Conservation (phyloP, 2,329 filamentous ascomycete species). For the Aspergillaceae sp. region DNA sequence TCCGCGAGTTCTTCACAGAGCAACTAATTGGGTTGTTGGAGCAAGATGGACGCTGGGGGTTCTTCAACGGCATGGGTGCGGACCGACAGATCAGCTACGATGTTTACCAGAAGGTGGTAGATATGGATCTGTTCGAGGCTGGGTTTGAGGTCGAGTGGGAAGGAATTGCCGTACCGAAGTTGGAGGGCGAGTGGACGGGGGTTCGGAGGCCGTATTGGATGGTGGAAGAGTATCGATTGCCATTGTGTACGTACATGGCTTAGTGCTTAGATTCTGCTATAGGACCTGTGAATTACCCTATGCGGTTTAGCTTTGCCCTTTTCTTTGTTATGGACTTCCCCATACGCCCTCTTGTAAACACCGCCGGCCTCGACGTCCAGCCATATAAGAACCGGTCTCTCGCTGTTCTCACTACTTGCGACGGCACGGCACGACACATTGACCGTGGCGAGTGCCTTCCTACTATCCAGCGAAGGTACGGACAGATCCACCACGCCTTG, state of each 20-base stretch:
- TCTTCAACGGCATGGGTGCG: constrained; percentile 72
- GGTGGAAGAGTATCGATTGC: constrained; percentile 50
- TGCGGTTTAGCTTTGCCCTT: too few relatives aligned
- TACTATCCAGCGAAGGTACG: too few relatives aligned
- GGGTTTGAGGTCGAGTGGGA: constrained; percentile 86
- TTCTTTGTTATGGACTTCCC: too few relatives aligned
- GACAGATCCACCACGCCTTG: too few relatives aligned
- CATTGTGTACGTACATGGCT: constrained; percentile 34
- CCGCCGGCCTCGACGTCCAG: too few relatives aligned
- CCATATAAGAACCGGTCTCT: too few relatives aligned
- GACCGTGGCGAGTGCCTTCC: too few relatives aligned
- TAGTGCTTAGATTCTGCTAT: constrained; percentile 3
- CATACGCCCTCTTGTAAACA: too few relatives aligned
- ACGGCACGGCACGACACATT: too few relatives aligned
- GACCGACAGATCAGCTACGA: constrained; percentile 92
- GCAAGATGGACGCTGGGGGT: constrained; percentile 48
- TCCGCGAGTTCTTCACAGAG: constrained; percentile 81
- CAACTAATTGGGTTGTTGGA: constrained; percentile 68
- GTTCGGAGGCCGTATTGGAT: constrained; percentile 87
- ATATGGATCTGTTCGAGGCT: constrained; percentile 82
- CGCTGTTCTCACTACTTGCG: too few relatives aligned
- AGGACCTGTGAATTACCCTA: too few relatives aligned
- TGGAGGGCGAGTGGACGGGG: constrained; percentile 78
- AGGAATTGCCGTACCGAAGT: constrained; percentile 62
- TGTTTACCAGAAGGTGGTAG: constrained; percentile 85